A percentile compares a stretch with the other conserved stretches of the same genome.
Evolutionary conservation across 257 asterid genomes (phyloP).

Genomic region (Fraxinus quadrangulata): DNA sequence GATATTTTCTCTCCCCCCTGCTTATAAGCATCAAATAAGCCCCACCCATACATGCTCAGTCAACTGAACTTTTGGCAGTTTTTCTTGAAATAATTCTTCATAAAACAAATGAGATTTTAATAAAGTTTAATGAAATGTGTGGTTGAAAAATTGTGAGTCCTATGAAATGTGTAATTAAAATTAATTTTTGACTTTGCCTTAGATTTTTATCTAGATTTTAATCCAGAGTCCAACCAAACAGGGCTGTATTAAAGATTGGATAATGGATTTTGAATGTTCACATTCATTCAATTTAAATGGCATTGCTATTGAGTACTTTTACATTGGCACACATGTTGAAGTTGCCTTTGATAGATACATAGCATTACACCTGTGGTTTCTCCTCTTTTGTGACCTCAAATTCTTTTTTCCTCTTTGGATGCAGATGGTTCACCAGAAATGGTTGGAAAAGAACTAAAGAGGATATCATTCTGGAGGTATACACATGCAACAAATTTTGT

Average conservation of each 20-base stretch:
- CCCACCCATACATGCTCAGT: not conserved
- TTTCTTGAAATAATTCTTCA: not conserved
- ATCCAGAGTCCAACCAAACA: no score
- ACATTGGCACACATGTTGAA: no score
- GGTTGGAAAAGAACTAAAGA: slow-evolving; percentile 96
- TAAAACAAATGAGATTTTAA: not conserved
- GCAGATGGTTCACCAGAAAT: slow-evolving; percentile 80
- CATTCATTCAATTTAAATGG: not conserved
- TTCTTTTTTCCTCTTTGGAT: not conserved
- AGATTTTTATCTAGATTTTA: no score
- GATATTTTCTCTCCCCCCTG: not conserved
- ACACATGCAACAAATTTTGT: slow-evolving; percentile 12
- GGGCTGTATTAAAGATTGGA: no score
- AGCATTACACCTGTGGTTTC: not conserved
- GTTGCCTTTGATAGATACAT: not conserved
- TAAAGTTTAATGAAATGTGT: no score
- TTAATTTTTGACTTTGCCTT: no score
- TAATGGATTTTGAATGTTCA: no score
- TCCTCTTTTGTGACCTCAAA: not conserved
- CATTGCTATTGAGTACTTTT: not conserved
- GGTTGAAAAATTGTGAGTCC: no score
- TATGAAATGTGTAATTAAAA: no score
- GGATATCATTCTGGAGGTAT: slow-evolving; percentile 66
- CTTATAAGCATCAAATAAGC: not conserved
- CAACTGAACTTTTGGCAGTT: not conserved